phyloP scores from a whole-genome alignment of 2,329 filamentous ascomycete genomes.

The Fusarium transvaalense region DNA sequence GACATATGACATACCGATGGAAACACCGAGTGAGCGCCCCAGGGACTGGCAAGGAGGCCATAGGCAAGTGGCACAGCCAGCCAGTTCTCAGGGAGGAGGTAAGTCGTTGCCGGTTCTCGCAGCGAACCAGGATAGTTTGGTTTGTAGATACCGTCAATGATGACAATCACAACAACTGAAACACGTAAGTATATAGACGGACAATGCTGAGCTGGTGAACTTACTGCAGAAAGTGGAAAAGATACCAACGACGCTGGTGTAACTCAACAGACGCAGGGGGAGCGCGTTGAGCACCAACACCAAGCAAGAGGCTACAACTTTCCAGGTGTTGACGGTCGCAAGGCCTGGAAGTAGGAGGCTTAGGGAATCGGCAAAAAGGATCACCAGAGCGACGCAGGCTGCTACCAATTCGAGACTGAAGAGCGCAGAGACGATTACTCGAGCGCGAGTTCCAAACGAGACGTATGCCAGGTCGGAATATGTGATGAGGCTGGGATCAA shows the following conservation, averaged over 20 bases:
- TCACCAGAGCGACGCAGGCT: slow-evolving; percentile 88
- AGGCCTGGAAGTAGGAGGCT: slow-evolving; percentile 80
- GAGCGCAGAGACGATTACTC: slow-evolving; percentile 83
- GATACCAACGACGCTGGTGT: slow-evolving; percentile 94
- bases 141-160: slow-evolving; percentile 89
- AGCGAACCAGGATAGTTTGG: slow-evolving; percentile 83
- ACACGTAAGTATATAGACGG: slow-evolving; percentile 6
- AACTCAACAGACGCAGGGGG: slow-evolving; percentile 84
- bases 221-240: slow-evolving; percentile 87
- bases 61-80: slow-evolving; percentile 87
- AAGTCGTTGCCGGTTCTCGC: slow-evolving; percentile 81
- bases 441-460: slow-evolving; percentile 85
- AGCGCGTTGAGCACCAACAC: slow-evolving; percentile 87
- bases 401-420: slow-evolving; percentile 91
- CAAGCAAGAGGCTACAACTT: slow-evolving; percentile 82
- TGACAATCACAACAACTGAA: slow-evolving; percentile 83
- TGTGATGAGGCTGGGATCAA: slow-evolving; percentile 87
- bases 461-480: slow-evolving; percentile 95
- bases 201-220: slow-evolving; percentile 53
- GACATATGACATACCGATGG: slow-evolving; percentile 71
- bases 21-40: slow-evolving; percentile 77
- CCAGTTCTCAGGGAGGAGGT: slow-evolving; percentile 89
- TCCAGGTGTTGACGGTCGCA: slow-evolving; percentile 78
- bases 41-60: slow-evolving; percentile 85
- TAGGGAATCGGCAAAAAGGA: slow-evolving; percentile 94